Evolutionary conservation across 176 grass and related monocot species (phyloP).

Genomic region (Lolium multiflorum): DNA sequence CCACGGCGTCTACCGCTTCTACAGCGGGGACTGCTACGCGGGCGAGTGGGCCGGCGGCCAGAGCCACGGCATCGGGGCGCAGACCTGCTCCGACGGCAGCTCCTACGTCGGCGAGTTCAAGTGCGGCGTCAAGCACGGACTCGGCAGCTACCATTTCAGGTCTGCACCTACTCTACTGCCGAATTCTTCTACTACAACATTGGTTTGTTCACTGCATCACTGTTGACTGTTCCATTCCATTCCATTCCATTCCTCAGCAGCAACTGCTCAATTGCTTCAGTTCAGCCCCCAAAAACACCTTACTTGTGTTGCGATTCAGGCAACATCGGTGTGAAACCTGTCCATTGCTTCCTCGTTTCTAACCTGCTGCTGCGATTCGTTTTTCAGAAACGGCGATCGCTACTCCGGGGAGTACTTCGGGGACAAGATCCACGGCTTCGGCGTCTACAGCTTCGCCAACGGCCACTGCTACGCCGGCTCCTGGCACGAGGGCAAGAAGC

Average conservation of each 20-base stretch:
- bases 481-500: slow-evolving; percentile 78
- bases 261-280: not conserved
- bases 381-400: slow-evolving; percentile 65
- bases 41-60: slow-evolving; percentile 65
- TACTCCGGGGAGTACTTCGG: slow-evolving; percentile 74
- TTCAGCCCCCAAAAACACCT: too few relatives aligned
- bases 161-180: not conserved
- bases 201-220: too few relatives aligned
- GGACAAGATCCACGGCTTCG: slow-evolving; percentile 74
- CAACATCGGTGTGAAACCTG: too few relatives aligned
- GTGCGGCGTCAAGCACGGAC: slow-evolving; percentile 67
- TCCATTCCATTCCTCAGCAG: not conserved
- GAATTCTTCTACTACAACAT: too few relatives aligned
- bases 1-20: slow-evolving; percentile 61
- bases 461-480: slow-evolving; percentile 78
- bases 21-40: slow-evolving; percentile 70
- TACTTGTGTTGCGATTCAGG: too few relatives aligned
- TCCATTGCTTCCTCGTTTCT: not conserved
- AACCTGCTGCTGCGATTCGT: not conserved
- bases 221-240: too few relatives aligned
- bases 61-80: slow-evolving; percentile 66
- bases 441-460: slow-evolving; percentile 63
- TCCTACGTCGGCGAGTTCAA: slow-evolving; percentile 79
- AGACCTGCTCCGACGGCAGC: slow-evolving; percentile 62
- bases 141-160: slow-evolving; percentile 71